phyloP scores from a whole-genome alignment of 2,329 filamentous ascomycete genomes.

The Cladophialophora psammophila region DNA sequence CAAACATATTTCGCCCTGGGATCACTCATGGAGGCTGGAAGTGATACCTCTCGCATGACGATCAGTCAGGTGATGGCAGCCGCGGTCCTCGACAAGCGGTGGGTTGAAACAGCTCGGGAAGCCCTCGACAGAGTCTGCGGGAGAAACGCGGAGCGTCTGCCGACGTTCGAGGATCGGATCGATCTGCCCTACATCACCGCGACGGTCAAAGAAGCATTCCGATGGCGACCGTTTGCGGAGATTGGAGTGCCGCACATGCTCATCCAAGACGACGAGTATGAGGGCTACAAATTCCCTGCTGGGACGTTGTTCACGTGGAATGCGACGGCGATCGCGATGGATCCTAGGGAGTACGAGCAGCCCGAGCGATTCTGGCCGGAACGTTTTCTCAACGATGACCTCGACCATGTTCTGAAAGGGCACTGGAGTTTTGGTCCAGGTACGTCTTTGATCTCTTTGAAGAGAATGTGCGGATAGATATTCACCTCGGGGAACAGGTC shows the following conservation, averaged over 20 bases:
- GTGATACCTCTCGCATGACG: conserved; percentile 59
- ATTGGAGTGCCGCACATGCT: conserved; percentile 49
- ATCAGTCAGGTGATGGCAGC: conserved; percentile 59
- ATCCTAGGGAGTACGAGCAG: conserved; percentile 43
- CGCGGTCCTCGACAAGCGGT: conserved; percentile 56
- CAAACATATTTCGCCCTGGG: conserved; percentile 51
- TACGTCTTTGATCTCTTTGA: conserved; percentile 10
- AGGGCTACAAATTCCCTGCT: conserved; percentile 58
- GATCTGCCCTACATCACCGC: conserved; percentile 47
- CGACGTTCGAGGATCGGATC: conserved; percentile 44
- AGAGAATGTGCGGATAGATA: background rate
- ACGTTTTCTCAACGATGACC: conserved; percentile 36
- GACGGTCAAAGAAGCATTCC: conserved; percentile 45
- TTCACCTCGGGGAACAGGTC: conserved; percentile 15
- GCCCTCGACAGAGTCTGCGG: conserved; percentile 53
- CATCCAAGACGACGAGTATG: conserved; percentile 45
- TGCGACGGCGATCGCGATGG: conserved; percentile 54
- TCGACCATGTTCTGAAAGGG: conserved; percentile 42
- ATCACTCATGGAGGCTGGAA: conserved; percentile 57
- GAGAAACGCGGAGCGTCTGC: conserved; percentile 41
- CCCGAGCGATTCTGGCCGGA: conserved; percentile 39
- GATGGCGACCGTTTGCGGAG: conserved; percentile 47
- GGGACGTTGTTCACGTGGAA: conserved; percentile 58
- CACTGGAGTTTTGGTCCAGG: conserved; percentile 41
- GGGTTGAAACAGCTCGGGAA: conserved; percentile 52